Conservation (phyloP, 1,284 basidiomycete genomes). For the Entoloma clypeatum region DNA sequence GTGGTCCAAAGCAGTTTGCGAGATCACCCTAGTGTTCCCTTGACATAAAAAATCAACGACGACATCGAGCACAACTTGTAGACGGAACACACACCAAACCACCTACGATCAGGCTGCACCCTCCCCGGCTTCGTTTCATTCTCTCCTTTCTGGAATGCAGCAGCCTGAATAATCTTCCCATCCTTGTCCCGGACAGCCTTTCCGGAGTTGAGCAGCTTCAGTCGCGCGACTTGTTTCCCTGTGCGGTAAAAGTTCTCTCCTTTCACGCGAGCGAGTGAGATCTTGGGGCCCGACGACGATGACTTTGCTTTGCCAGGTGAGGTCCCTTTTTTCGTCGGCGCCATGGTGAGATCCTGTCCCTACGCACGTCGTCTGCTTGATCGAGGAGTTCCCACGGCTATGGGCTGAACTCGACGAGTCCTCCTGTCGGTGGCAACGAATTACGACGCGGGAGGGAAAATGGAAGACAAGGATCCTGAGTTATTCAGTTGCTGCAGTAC, state of each 20-base stretch:
- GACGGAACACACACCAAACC: constrained; percentile 75
- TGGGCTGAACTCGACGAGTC: too few relatives aligned
- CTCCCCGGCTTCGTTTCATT: constrained; percentile 84
- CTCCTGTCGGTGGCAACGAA: too few relatives aligned
- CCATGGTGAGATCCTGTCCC: constrained; percentile 42
- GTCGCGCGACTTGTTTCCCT: constrained; percentile 78
- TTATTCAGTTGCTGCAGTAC: too few relatives aligned
- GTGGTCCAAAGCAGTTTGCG: constrained; percentile 92
- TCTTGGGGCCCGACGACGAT: constrained; percentile 46
- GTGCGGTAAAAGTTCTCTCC: constrained; percentile 93
- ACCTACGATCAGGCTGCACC: constrained; percentile 89
- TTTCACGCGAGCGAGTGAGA: constrained; percentile 71
- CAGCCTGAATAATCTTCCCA: constrained; percentile 88
- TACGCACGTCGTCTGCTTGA: constrained; percentile 4
- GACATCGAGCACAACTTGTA: constrained; percentile 8
- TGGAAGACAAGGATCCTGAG: neutral
- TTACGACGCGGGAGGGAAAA: neutral
- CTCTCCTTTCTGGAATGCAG: constrained; percentile 90
- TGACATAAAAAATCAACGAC: constrained; percentile 6
- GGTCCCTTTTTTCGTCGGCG: constrained; percentile 45
- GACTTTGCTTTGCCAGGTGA: constrained; percentile 50
- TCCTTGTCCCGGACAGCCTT: constrained; percentile 86
- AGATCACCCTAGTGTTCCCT: constrained; percentile 98
- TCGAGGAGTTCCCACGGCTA: constrained; percentile 18
- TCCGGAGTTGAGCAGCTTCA: constrained; percentile 90